Conservation (phyloP, 2,329 filamentous ascomycete species). For the Orbilia javanica region DNA sequence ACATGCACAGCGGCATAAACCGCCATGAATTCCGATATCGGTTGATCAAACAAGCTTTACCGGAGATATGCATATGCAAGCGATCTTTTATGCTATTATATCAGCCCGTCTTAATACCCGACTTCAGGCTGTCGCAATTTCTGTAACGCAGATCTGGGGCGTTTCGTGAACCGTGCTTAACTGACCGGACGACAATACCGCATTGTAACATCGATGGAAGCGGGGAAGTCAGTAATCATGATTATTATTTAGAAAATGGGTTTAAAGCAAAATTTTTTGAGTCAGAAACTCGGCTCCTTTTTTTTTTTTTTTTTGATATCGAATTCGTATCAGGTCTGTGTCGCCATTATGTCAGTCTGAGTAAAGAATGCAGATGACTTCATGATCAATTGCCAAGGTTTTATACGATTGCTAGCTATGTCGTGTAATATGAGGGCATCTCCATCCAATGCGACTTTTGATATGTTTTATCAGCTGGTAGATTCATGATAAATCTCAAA, state of each 20-base stretch:
- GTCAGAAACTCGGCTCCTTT: neutral
- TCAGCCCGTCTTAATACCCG: constrained; percentile 20
- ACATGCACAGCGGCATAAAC: constrained; percentile 11
- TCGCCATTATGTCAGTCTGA: neutral
- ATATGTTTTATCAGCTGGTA: too few relatives aligned
- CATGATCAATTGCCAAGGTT: too few relatives aligned
- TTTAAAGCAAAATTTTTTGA: neutral
- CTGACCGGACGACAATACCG: neutral
- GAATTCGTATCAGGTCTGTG: neutral
- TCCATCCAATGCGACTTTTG: too few relatives aligned
- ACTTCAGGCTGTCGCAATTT: neutral
- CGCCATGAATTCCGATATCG: constrained; percentile 2
- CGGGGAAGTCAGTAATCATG: constrained; percentile 4
- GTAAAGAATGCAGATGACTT: neutral
- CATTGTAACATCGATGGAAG: neutral
- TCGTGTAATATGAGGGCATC: neutral
- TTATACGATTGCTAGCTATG: neutral
- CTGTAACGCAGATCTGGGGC: neutral
- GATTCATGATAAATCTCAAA: too few relatives aligned
- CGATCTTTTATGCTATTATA: constrained; percentile 17
- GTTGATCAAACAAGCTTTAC: constrained; percentile 29
- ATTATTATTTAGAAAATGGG: neutral
- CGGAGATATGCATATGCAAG: constrained; percentile 13
- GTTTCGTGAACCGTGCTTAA: neutral
- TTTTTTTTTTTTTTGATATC: neutral